phyloP scores from a whole-genome alignment of 2,329 filamentous ascomycete species.

The Colletotrichum sidae region DNA sequence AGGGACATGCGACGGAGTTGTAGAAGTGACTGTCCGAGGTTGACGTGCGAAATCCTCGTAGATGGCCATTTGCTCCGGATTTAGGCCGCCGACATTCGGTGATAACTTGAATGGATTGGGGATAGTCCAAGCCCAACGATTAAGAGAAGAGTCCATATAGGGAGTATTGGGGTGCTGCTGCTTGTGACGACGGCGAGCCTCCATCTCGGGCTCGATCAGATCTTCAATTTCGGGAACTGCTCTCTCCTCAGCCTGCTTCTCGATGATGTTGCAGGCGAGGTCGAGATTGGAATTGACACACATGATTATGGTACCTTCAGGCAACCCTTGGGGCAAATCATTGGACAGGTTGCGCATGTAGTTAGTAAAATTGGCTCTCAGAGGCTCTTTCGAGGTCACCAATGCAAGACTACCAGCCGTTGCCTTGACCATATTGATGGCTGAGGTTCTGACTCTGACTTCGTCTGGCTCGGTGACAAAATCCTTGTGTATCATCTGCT shows the following conservation, averaged over 20 bases:
- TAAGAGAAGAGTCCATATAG: slow-evolving; percentile 85
- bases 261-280: slow-evolving; percentile 90
- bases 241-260: slow-evolving; percentile 94
- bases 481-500: slow-evolving; percentile 95
- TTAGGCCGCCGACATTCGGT: slow-evolving; percentile 76
- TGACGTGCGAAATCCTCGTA: slow-evolving; percentile 97
- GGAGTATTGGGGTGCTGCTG: slow-evolving; percentile 82
- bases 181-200: slow-evolving; percentile 81
- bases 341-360: slow-evolving; percentile 82
- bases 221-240: slow-evolving; percentile 95
- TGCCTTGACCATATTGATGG: slow-evolving; percentile 93
- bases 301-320: slow-evolving; percentile 96
- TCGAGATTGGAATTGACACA: slow-evolving; percentile 99
- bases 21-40: slow-evolving; percentile 70
- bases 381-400: slow-evolving; percentile 97
- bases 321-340: slow-evolving; percentile 82
- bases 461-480: slow-evolving; percentile 94
- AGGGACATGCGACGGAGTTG: slow-evolving; percentile 66
- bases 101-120: slow-evolving; percentile 92
- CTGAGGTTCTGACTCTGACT: slow-evolving; percentile 84
- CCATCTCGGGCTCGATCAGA: slow-evolving; percentile 85
- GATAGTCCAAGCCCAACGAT: slow-evolving; percentile 92
- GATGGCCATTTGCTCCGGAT: slow-evolving; percentile 91
- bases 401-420: slow-evolving; percentile 93
- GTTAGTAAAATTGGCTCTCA: slow-evolving; percentile 96